These are phyloP conservation scores for Lactifluus subvellereus DNA, from an alignment of 768 basidiomycete genomes.

Conservation along the genomic window DNA sequence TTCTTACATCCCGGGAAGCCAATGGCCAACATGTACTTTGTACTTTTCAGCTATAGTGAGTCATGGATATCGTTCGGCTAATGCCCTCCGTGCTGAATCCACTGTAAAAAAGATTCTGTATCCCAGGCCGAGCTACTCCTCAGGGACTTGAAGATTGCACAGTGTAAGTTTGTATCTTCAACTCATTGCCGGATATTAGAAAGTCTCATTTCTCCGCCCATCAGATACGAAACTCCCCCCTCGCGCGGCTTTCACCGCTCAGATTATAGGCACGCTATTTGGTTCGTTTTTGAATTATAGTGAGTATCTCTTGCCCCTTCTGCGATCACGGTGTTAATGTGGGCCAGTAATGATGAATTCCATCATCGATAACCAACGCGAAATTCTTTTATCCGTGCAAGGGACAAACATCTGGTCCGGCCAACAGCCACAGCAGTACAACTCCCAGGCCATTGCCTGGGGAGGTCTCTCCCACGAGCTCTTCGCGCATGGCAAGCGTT, in stretches of 20 bases:
- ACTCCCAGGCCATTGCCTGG: constrained; percentile 48
- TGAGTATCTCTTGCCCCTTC: neutral
- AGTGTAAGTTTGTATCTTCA: constrained; percentile 28
- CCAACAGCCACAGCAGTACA: constrained; percentile 45
- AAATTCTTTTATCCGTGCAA: constrained; percentile 47
- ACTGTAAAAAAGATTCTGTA: constrained; percentile 33
- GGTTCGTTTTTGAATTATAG: constrained; percentile 37
- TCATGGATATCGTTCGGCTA: neutral
- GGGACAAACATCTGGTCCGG: constrained; percentile 51
- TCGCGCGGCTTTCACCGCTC: constrained; percentile 45
- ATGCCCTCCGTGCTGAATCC: neutral
- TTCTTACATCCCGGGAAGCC: constrained; percentile 34
- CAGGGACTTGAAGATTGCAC: constrained; percentile 45
- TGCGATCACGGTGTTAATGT: neutral
- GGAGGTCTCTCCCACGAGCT: constrained; percentile 33
- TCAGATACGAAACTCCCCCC: constrained; percentile 43
- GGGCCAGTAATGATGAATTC: constrained; percentile 48
- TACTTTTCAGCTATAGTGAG: constrained; percentile 44
- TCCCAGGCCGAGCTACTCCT: constrained; percentile 38
- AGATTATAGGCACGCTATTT: constrained; percentile 44
- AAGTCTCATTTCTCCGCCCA: neutral
- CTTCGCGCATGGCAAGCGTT: constrained; percentile 27
- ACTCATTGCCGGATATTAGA: neutral
- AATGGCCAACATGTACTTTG: constrained; percentile 36
- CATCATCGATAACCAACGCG: constrained; percentile 46